phyloP scores from a whole-genome alignment of 2,329 filamentous ascomycete genomes.

The Aspergillus fructus region DNA sequence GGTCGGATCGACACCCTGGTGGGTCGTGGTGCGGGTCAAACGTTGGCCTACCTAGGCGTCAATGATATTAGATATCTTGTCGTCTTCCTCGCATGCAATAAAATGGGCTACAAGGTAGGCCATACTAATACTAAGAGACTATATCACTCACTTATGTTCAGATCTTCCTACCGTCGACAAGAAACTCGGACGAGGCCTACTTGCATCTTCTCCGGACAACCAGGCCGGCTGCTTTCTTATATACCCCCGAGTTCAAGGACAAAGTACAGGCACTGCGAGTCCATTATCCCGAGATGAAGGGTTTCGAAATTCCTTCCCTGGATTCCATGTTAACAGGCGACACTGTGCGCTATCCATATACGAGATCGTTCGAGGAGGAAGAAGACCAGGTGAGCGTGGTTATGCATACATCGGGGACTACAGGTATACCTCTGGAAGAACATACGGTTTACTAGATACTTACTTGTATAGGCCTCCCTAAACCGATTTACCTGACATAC shows the following conservation, averaged over 20 bases:
- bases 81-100: neutral
- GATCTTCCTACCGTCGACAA: neutral
- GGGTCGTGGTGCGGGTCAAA: too few species aligned
- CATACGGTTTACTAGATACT: neutral
- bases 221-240: neutral
- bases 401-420: neutral
- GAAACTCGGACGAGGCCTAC: neutral
- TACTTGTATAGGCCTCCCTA: neutral
- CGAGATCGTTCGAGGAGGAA: neutral
- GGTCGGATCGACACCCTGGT: too few species aligned
- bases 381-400: neutral
- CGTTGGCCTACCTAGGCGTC: neutral
- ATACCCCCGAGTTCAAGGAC: neutral
- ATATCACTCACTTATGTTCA: rapidly evolving
- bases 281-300: neutral
- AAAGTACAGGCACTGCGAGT: neutral
- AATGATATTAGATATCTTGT: neutral
- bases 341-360: neutral
- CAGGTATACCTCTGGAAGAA: neutral
- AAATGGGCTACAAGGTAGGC: neutral
- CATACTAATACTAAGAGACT: neutral
- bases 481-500: neutral
- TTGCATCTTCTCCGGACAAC: neutral
- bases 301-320: neutral
- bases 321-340: neutral